Base-by-base conservation (phyloP, 1,284 basidiomycete genomes). In the Rhodotorula glutinis region DNA sequence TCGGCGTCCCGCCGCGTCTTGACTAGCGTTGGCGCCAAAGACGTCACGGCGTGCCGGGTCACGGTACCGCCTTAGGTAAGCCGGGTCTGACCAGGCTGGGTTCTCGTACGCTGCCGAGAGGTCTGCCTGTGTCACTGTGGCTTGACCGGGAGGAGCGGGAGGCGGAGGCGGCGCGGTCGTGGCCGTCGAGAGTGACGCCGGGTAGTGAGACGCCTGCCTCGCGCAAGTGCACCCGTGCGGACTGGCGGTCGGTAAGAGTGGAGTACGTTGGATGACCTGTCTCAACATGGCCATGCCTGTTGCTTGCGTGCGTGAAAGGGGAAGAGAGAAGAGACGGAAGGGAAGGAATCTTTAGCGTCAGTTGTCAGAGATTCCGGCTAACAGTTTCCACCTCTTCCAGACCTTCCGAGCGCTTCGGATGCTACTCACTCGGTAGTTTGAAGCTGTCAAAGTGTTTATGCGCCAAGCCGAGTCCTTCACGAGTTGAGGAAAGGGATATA, bases 31-130 rank as follows among this genome's bases (percentile, higher is more conserved):
- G 33, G 33, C 11, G 33, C 33, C 33, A 38, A 21, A 27, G 38
- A 25, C 53, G 53, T 75, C 74, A 64, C 70, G 73, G 10, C 53
- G 49, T 1, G 43, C 30, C 10, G 72, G 73, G 53, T 69, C 58
- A 43, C 74, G 60, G 49, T 75, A 75, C n/a, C 72, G 57, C 0
- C 56, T 43, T 53, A 71, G 57, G 65, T 74, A 75, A 16, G 61
- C 55, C 0, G 70, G 73, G 59, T 75, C 74, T 21, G 62, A 60
- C 69, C 69, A 73, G 2, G 60, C 44, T 4, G 63, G 66, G 57
- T 73, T 62, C 3, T 59, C 62, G 52, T 29, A 11, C 1, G 57
- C 30, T 14, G 25, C 16, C 16, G 61, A 54, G 38, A 49, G 40
- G 19, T 38, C 17, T 4, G 58, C 11, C 0, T 43, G 25, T 17